phyloP scores from a whole-genome alignment of 2,329 filamentous ascomycete genomes.

The Sclerotinia spermophila region DNA sequence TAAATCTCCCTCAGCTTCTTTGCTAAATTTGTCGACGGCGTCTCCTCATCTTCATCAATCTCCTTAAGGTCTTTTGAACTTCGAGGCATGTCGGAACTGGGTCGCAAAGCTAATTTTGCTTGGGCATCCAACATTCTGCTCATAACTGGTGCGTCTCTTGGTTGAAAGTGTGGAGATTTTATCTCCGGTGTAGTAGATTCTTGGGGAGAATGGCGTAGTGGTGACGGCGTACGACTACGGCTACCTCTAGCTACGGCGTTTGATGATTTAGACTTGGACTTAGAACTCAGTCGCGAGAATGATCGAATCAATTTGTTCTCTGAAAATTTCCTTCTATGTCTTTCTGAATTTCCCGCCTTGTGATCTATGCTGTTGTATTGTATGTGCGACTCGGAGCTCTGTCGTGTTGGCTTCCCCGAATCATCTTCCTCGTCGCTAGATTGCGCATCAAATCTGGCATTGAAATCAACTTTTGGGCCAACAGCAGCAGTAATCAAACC shows the following conservation, averaged over 20 bases:
- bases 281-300: slow-evolving; percentile 51
- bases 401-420: slow-evolving; percentile 24
- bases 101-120: slow-evolving; percentile 57
- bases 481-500: slow-evolving; percentile 87
- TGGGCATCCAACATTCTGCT: slow-evolving; percentile 73
- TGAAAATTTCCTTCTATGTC: slow-evolving; percentile 58
- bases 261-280: slow-evolving; percentile 42
- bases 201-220: slow-evolving; percentile 31
- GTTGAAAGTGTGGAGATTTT: slow-evolving; percentile 37
- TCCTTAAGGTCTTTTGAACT: slow-evolving; percentile 28
- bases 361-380: slow-evolving; percentile 37
- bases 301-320: slow-evolving; percentile 64
- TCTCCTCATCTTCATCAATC: slow-evolving; percentile 34
- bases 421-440: slow-evolving; percentile 67
- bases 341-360: slow-evolving; percentile 37
- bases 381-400: slow-evolving; percentile 27
- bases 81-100: slow-evolving; percentile 51
- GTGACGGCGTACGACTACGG: slow-evolving; percentile 19
- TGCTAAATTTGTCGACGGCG: slow-evolving; percentile 58
- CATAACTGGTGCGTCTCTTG: slow-evolving; percentile 65
- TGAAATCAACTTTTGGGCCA: slow-evolving; percentile 77
- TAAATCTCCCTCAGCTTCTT: slow-evolving; percentile 79
- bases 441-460: slow-evolving; percentile 71
- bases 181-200: slow-evolving; percentile 35
- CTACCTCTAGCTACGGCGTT: slow-evolving; percentile 27